Percentiles rank a stretch among this genome's conserved stretches.
Evolutionary conservation across 2,329 filamentous ascomycete genomes (phyloP).

Genomic region (Rosellinia necatrix): DNA sequence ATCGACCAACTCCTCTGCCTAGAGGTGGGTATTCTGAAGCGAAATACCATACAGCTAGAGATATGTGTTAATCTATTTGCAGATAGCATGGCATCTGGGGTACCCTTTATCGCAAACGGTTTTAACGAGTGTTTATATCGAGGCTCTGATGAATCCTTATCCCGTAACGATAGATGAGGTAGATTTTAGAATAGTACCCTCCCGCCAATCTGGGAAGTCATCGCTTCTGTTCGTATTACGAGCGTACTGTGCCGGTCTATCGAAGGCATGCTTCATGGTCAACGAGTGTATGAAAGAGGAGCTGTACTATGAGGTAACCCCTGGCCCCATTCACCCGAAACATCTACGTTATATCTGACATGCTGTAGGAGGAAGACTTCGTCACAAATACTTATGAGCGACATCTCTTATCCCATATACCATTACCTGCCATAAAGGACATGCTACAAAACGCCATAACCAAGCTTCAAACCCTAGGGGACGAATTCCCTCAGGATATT

Average conservation of each 20-base stretch:
- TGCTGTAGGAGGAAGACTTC: conserved; percentile 85
- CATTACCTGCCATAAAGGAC: conserved; percentile 58
- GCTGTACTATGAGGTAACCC: conserved; percentile 82
- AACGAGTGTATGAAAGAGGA: conserved; percentile 79
- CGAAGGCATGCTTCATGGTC: conserved; percentile 82
- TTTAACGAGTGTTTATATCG: conserved; percentile 90
- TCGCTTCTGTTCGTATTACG: conserved; percentile 69
- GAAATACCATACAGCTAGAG: neutral
- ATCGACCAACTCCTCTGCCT: conserved; percentile 91
- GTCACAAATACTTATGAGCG: conserved; percentile 89
- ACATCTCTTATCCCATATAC: conserved; percentile 70
- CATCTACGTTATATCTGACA: conserved; percentile 20
- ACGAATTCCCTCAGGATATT: conserved; percentile 43
- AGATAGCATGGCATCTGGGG: conserved; percentile 98
- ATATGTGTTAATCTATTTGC: conserved; percentile 18
- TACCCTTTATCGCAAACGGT: conserved; percentile 93
- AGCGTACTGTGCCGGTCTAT: conserved; percentile 82
- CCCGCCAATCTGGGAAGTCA: conserved; percentile 41
- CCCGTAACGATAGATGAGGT: conserved; percentile 68
- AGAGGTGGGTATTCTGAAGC: conserved; percentile 62
- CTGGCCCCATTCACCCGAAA: neutral
- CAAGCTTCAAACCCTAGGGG: conserved; percentile 42
- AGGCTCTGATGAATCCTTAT: conserved; percentile 75
- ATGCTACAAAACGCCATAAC: conserved; percentile 52
- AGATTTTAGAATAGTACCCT: conserved; percentile 57